Conservation (phyloP, 306 rosid species). For the Cyclanthera cordifolia region DNA sequence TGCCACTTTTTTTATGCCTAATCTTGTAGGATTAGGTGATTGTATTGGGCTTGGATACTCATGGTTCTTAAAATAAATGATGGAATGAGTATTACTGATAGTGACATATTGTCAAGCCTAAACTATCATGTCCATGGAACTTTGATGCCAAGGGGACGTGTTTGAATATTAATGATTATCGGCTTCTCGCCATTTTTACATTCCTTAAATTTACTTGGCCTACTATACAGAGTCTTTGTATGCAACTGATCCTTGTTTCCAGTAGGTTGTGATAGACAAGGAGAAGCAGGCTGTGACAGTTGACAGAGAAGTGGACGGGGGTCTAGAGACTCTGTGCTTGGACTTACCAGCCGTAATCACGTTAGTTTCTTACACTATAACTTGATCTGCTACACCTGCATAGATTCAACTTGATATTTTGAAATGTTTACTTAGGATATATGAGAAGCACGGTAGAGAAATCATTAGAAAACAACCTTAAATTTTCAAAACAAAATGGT, state of each 20-base stretch:
- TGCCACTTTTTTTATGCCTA: neutral
- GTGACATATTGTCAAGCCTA: neutral
- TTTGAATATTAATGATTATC: neutral
- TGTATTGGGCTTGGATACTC: neutral
- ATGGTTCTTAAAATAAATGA: neutral
- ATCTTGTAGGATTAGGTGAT: neutral
- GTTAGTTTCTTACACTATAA: constrained; percentile 30
- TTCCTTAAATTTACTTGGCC: neutral
- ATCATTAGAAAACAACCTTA: too few species aligned
- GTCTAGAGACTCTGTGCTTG: constrained; percentile 66
- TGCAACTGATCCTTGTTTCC: constrained; percentile 38
- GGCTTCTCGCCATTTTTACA: neutral
- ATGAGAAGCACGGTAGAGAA: too few species aligned
- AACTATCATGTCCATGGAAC: neutral
- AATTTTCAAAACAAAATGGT: too few species aligned
- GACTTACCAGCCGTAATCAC: constrained; percentile 91
- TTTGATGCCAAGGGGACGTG: neutral
- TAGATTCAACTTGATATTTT: neutral
- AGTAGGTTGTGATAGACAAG: constrained; percentile 89
- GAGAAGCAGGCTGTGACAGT: constrained; percentile 65
- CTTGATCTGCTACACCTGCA: neutral
- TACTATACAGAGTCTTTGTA: neutral
- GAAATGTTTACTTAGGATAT: neutral
- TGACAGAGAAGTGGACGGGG: constrained; percentile 89
- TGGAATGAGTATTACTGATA: neutral